These are phyloP conservation scores for Wickerhamiella domercqiae DNA, from an alignment of 805 yeast genomes.

Conservation along the genomic window DNA sequence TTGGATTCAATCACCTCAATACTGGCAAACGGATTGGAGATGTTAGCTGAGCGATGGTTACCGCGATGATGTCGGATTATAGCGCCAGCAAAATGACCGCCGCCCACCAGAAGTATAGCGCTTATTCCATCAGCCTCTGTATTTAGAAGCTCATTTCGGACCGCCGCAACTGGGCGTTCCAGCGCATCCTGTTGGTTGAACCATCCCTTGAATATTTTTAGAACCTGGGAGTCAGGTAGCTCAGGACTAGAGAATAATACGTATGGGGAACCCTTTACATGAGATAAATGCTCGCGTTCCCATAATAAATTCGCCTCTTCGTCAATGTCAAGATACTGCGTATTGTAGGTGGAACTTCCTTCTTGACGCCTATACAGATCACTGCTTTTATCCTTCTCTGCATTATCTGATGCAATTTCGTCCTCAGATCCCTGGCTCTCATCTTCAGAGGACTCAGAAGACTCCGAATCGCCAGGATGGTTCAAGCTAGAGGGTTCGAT, in stretches of 20 bases:
- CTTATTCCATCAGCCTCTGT: slow-evolving; percentile 32
- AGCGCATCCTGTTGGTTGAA: slow-evolving; percentile 31
- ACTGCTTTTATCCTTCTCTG: neutral
- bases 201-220: slow-evolving; percentile 54
- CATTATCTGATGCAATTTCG: slow-evolving; percentile 18
- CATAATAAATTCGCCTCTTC: slow-evolving; percentile 11
- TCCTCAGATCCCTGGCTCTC: slow-evolving; percentile 15
- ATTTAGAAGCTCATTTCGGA: too few relatives aligned
- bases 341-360: slow-evolving; percentile 35
- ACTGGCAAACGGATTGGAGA: slow-evolving; percentile 38
- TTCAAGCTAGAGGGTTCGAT: slow-evolving; percentile 12
- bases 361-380: slow-evolving; percentile 2
- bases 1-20: slow-evolving; percentile 47
- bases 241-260: slow-evolving; percentile 38
- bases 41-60: slow-evolving; percentile 29
- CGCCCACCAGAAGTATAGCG: slow-evolving; percentile 85
- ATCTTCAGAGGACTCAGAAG: neutral
- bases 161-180: slow-evolving; percentile 34
- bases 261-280: slow-evolving; percentile 41
- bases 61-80: slow-evolving; percentile 56
- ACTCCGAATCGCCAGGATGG: slow-evolving; percentile 6
- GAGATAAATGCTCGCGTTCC: slow-evolving; percentile 17
- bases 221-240: slow-evolving; percentile 31
- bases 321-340: slow-evolving; percentile 21
- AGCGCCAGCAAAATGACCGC: slow-evolving; percentile 97